Base-by-base conservation (phyloP, 1,284 basidiomycete genomes). In the Golubevia sp. region DNA sequence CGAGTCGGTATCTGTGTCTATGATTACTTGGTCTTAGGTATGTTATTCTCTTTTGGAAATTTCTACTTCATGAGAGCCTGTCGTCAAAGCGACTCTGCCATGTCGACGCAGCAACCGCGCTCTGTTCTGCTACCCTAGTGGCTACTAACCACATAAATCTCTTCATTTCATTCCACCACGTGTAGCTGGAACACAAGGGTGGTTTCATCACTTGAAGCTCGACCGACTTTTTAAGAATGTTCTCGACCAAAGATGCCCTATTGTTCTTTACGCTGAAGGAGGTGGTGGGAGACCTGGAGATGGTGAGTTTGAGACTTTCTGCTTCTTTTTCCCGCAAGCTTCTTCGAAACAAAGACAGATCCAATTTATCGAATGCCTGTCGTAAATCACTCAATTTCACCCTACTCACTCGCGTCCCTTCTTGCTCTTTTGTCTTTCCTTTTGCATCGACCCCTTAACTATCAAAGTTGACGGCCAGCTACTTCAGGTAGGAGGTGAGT, bases 231-330 rank as follows among this genome's bases (percentile, higher is more conserved):
- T 75, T 2, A 26, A 34, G 0, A 55, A 61, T 0, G 56, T 68
- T 0, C 48, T 75, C 1, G 27, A 59, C 0, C 63, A 73, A 18
- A 70, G 71, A 1, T 61, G 59, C 3, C 73, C 73, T 2, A 13
- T 75, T 13, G 61, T 75, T 24, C 55, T 75, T 27, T 75, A 75
- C 52, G 73, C 73, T 13, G 70, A 75, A 52, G 73, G 73, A 0
- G 73, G 73, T 3, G 73, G 73, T 2, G 73, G 73, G 7, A 38
- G 73, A 21, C 73, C 73, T 8, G 66, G 71, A 1, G 73, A 75
- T 53, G n/a, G 63, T 70, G 8, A 71, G 71, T 54, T 56, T 59
- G 26, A 49, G 20, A 18, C 18, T 18, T 49, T 18, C 20, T 18
- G 18, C 18, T 49, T 23, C 48, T 49, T 49, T 49, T 18, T 49